Evolutionary conservation across 805 yeast genomes (phyloP).

Genomic region (Wickerhamomyces sydowiorum): DNA sequence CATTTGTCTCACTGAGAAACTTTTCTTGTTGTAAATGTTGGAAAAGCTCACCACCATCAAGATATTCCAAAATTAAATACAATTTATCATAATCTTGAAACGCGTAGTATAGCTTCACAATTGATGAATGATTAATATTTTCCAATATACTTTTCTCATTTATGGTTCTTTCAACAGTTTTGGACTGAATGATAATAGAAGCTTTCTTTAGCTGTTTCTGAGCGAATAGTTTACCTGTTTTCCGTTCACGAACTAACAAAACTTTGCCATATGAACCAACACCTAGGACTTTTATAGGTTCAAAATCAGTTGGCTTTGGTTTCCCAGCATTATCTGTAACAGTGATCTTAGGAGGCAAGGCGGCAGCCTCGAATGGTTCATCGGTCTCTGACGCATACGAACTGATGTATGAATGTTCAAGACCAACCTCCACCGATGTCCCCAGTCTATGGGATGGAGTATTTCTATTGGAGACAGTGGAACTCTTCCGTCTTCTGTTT

Average conservation of each 20-base stretch:
- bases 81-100: slow-evolving; percentile 76
- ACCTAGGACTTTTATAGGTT: slow-evolving; percentile 72
- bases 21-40: slow-evolving; percentile 97
- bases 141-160: slow-evolving; percentile 72
- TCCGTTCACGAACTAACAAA: slow-evolving; percentile 60
- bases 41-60: slow-evolving; percentile 88
- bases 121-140: slow-evolving; percentile 70
- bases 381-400: background rate
- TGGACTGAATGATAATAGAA: slow-evolving; percentile 53
- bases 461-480: slow-evolving; percentile 21
- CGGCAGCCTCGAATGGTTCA: background rate
- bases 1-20: slow-evolving; percentile 82
- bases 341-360: background rate
- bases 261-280: slow-evolving; percentile 90
- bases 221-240: slow-evolving; percentile 66
- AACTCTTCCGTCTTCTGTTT: slow-evolving; percentile 18
- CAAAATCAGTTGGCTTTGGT: slow-evolving; percentile 48
- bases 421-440: slow-evolving; percentile 43
- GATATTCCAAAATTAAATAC: slow-evolving; percentile 70
- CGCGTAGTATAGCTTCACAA: slow-evolving; percentile 77
- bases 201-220: slow-evolving; percentile 86
- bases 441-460: slow-evolving; percentile 31
- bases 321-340: slow-evolving; percentile 6
- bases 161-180: slow-evolving; percentile 68
- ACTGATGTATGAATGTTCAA: slow-evolving; percentile 32